These are phyloP conservation scores for Aspergillus aculeatinus DNA, from an alignment of 2,329 filamentous ascomycete genomes.

Conservation along the genomic window DNA sequence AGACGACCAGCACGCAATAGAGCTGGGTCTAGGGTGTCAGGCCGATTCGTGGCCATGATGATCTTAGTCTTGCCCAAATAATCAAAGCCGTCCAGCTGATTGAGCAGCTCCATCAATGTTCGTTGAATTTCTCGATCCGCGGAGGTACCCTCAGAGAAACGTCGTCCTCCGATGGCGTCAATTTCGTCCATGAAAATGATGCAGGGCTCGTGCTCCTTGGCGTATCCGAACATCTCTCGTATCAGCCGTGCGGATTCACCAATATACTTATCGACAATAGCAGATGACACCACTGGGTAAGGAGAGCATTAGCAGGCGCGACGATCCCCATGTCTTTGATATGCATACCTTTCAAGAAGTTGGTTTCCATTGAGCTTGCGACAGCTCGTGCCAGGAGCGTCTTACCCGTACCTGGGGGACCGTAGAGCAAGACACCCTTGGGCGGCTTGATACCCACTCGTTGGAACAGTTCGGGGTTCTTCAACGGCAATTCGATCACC, in stretches of 20 bases:
- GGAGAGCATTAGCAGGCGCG: conserved; percentile 8
- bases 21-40: conserved; percentile 91
- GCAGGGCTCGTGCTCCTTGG: conserved; percentile 98
- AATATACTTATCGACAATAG: conserved; percentile 99
- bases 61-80: conserved; percentile 99
- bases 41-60: conserved; percentile 98
- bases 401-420: conserved; percentile 95
- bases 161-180: conserved; percentile 92
- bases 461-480: conserved; percentile 97
- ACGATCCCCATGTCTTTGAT: not conserved
- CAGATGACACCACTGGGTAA: conserved; percentile 83
- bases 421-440: conserved; percentile 94
- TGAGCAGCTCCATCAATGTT: conserved; percentile 96
- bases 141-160: conserved; percentile 96
- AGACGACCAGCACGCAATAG: conserved; percentile 88
- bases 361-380: conserved; percentile 93
- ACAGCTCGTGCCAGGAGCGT: conserved; percentile 91
- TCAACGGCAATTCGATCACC: conserved; percentile 95
- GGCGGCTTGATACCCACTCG: conserved; percentile 98
- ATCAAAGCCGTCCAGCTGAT: conserved; percentile 98
- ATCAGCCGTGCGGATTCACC: conserved; percentile 96
- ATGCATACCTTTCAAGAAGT: conserved; percentile 85
- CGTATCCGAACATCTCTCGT: conserved; percentile 99
- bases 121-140: conserved; percentile 98
- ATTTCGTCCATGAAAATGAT: conserved; percentile 99